Evolutionary conservation across 2,329 filamentous ascomycete species (phyloP).

Genomic region (Fusarium sp.): DNA sequence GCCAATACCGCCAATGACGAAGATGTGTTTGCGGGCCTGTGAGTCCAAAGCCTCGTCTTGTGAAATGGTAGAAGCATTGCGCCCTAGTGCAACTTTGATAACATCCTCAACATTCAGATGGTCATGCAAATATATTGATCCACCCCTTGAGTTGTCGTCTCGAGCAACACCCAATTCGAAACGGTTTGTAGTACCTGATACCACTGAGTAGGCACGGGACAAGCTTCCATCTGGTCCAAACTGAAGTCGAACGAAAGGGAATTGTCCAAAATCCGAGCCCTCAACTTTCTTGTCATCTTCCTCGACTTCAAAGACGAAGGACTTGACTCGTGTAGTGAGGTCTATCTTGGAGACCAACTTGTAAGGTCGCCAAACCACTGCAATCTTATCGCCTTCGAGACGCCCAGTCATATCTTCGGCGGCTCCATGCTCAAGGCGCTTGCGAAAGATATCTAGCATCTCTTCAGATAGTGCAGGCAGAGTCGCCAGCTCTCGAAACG

Average conservation of each 20-base stretch:
- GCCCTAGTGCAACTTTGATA: constrained; percentile 12
- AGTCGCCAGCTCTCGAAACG: constrained; percentile 1
- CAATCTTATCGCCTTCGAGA: constrained; percentile 13
- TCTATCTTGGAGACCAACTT: constrained; percentile 8
- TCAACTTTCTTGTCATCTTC: background rate
- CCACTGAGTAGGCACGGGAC: constrained; percentile 26
- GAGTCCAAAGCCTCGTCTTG: too few relatives aligned
- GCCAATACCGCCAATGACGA: constrained; percentile 26
- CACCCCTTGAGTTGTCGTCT: constrained; percentile 23
- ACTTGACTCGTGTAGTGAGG: constrained; percentile 16
- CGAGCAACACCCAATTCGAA: constrained; percentile 21
- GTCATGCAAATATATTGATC: constrained; percentile 21
- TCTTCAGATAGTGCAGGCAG: constrained; percentile 17
- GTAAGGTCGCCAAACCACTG: constrained; percentile 23
- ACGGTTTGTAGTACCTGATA: constrained; percentile 1
- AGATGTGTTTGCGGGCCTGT: constrained; percentile 1
- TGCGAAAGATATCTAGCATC: constrained; percentile 15
- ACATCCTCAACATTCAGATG: background rate
- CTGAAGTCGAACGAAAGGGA: constrained; percentile 22
- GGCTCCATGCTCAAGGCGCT: constrained; percentile 6
- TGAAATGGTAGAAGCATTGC: background rate
- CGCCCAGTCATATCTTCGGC: constrained; percentile 26
- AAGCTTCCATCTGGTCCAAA: constrained; percentile 13
- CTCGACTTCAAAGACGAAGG: constrained; percentile 9
- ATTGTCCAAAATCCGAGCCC: background rate